These are phyloP conservation scores for Tubosaeta brunneosetosa DNA, from an alignment of 768 basidiomycete species.

Conservation along the genomic window DNA sequence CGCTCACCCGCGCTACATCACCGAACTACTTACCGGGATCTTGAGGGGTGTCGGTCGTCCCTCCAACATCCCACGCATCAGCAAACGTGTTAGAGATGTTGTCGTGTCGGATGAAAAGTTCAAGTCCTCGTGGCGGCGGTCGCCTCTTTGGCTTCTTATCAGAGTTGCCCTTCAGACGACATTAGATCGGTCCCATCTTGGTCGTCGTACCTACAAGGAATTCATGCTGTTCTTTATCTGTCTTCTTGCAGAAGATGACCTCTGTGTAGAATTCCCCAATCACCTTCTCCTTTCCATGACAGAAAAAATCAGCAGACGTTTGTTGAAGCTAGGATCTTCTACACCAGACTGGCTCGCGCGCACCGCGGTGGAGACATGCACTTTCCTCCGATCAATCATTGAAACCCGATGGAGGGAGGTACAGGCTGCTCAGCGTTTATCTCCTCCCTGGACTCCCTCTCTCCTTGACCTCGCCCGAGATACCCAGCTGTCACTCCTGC, in stretches of 20 bases:
- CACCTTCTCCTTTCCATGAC: too few species aligned
- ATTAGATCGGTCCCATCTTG: conserved; percentile 8
- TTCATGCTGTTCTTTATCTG: conserved; percentile 44
- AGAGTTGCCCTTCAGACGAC: conserved; percentile 28
- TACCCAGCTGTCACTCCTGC: conserved; percentile 29
- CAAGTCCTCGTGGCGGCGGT: too few species aligned
- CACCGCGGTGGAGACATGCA: conserved; percentile 23
- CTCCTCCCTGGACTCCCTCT: conserved; percentile 27
- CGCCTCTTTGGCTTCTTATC: conserved; percentile 31
- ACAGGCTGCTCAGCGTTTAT: conserved; percentile 20
- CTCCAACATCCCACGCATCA: conserved; percentile 1
- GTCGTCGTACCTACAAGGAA: conserved; percentile 37
- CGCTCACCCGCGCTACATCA: conserved; percentile 37
- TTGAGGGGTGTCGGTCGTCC: conserved; percentile 31
- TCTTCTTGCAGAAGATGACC: too few species aligned
- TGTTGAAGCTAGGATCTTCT: background rate
- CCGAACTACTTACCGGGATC: conserved; percentile 43
- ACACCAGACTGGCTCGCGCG: background rate
- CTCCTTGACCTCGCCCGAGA: conserved; percentile 28
- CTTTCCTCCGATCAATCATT: conserved; percentile 14
- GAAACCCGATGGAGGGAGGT: conserved; percentile 33
- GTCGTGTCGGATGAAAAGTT: too few species aligned
- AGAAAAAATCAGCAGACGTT: background rate
- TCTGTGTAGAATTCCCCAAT: too few species aligned
- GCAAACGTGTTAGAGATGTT: too few species aligned